Evolutionary conservation across 2,329 filamentous ascomycete species (phyloP), one percentile per base, ranked within the genome.

Genomic region (Zymoseptoria tritici): DNA sequence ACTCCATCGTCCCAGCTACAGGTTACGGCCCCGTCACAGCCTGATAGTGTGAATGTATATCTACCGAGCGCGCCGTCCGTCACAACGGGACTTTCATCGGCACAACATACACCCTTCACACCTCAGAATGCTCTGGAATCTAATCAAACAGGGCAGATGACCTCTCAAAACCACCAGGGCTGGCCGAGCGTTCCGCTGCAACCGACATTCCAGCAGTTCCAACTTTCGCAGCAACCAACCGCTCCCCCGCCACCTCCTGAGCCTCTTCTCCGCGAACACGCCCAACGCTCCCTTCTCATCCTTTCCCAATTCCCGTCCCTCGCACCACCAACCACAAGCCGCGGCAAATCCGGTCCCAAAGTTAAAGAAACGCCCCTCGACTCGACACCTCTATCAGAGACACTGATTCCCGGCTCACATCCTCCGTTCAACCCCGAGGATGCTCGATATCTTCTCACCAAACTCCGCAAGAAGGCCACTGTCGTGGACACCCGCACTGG

Each of bases 371-470:
- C 56, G 26, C 53, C 65, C 80, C 62, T 80, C 79, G 67, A 82
- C 29, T 80, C 81, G 9, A 80, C 81, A 19, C 80, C 83, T 29
- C 82, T 82, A 57, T 77, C 86, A 9, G 76, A 86, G 5, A 81
- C 84, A 56, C 77, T 89, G 9, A 77, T 73, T 9, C 74, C 76
- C 8, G 72, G 72, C 60, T 68, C 73, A 24, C 69, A 74, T 49
- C 68, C 83, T 66, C 78, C 81, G 54, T 83, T 85, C 67, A 79
- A 83, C 57, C 75, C 80, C 59, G 65, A 75, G 57, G 72, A 76
- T 52, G 68, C 76, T 52, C 79, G 80, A 64, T 79, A 81, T 55
- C 52, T 53, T 9, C 80, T 81, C 59, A 79, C 83, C 56, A 80
- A 83, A 77, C 75, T 76, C 71, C 62, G 75, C 69, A 70, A 60